These are phyloP conservation scores for Rubia tinctorum DNA, from an alignment of 305 asterid genomes.

Conservation along the genomic window DNA sequence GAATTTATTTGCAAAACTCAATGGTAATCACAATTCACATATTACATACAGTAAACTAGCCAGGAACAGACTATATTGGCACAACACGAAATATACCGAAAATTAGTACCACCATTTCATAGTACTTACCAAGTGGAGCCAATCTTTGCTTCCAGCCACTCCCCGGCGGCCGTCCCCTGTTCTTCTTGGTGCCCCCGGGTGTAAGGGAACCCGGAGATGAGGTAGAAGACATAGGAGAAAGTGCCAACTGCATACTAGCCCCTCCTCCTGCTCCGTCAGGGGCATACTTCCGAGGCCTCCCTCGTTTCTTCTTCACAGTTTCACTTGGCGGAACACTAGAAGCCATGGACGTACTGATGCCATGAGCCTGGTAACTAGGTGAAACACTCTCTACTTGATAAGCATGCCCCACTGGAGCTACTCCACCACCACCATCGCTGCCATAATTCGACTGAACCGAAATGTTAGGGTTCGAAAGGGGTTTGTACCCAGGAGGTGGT, in stretches of 20 bases:
- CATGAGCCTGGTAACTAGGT: constrained; percentile 26
- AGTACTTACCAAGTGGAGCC: constrained; percentile 52
- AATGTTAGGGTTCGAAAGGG: constrained; percentile 33
- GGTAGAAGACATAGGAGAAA: constrained; percentile 66
- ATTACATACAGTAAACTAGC: background rate
- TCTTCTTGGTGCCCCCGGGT: constrained; percentile 29
- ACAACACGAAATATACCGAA: background rate
- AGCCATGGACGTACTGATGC: constrained; percentile 19
- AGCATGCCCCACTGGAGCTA: constrained; percentile 22
- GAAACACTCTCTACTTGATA: constrained; percentile 37
- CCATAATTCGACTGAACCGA: constrained; percentile 38
- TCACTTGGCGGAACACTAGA: constrained; percentile 33
- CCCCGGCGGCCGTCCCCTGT: constrained; percentile 66
- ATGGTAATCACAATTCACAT: background rate
- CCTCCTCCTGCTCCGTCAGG: constrained; percentile 31
- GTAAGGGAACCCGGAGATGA: constrained; percentile 32
- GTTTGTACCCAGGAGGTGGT: constrained; percentile 27
- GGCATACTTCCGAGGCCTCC: constrained; percentile 60
- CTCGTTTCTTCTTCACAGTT: constrained; percentile 49
- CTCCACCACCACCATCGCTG: constrained; percentile 14
- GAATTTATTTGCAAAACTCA: background rate
- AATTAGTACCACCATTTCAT: background rate
- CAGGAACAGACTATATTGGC: background rate
- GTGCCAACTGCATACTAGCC: constrained; percentile 37
- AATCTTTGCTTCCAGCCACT: constrained; percentile 68